Evolutionary conservation across 1,284 basidiomycete species (phyloP).

Genomic region (Apiotrichum veenhuisii): DNA sequence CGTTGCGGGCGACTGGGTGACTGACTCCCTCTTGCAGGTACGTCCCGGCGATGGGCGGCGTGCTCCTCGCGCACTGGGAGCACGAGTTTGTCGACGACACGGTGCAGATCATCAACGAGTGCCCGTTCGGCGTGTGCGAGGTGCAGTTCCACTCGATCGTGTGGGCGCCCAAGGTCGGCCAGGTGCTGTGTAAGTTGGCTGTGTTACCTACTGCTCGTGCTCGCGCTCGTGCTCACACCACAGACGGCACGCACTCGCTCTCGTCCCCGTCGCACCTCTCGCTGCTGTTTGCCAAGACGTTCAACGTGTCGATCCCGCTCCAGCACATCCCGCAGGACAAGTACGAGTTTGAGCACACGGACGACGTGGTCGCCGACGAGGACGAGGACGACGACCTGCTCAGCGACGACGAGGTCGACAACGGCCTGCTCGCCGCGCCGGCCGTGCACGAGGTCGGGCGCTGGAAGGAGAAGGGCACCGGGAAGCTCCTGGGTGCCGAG

Average conservation of each 20-base stretch:
- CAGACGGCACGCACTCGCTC: slow-evolving; percentile 81
- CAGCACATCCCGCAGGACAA: slow-evolving; percentile 78
- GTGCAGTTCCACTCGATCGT: slow-evolving; percentile 78
- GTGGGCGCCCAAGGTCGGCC: slow-evolving; percentile 84
- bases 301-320: slow-evolving; percentile 94
- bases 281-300: slow-evolving; percentile 85
- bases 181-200: slow-evolving; percentile 66
- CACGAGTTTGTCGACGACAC: slow-evolving; percentile 65
- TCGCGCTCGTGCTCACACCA: background rate
- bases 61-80: slow-evolving; percentile 81
- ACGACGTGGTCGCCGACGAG: slow-evolving; percentile 21
- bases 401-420: slow-evolving; percentile 36
- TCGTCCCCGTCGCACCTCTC: slow-evolving; percentile 93
- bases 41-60: slow-evolving; percentile 77
- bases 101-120: slow-evolving; percentile 74
- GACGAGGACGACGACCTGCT: slow-evolving; percentile 28
- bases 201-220: background rate
- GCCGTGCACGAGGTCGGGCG: slow-evolving; percentile 55
- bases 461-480: slow-evolving; percentile 75
- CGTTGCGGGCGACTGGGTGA: background rate
- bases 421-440: slow-evolving; percentile 27
- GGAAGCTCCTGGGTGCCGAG: slow-evolving; percentile 66
- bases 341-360: slow-evolving; percentile 80
- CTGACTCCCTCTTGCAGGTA: slow-evolving; percentile 60
- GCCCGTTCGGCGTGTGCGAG: slow-evolving; percentile 75